Conservation (phyloP, 768 basidiomycete species). For the Inosperma sp. region DNA sequence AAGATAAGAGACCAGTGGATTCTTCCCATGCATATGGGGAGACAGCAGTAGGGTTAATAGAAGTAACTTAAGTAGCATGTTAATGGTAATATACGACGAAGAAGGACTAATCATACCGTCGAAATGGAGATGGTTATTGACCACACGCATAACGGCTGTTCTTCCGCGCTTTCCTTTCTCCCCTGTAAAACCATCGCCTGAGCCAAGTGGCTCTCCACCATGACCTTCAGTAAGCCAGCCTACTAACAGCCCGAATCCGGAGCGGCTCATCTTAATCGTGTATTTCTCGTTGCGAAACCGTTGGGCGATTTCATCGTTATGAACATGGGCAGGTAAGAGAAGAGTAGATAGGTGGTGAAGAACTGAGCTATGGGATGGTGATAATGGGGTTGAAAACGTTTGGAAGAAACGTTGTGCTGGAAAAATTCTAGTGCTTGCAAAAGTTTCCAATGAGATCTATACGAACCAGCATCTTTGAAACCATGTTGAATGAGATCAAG, state of each 20-base stretch:
- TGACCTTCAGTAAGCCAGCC: slow-evolving; percentile 96
- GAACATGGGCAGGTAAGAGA: slow-evolving; percentile 77
- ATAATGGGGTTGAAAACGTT: slow-evolving; percentile 64
- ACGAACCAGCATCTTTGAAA: slow-evolving; percentile 83
- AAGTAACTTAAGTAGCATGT: slow-evolving; percentile 49
- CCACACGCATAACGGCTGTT: slow-evolving; percentile 86
- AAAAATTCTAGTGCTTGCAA: slow-evolving; percentile 12
- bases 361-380: slow-evolving; percentile 58
- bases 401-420: slow-evolving; percentile 72
- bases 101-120: slow-evolving; percentile 58
- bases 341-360: slow-evolving; percentile 78
- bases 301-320: slow-evolving; percentile 76
- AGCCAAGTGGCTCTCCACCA: slow-evolving; percentile 79
- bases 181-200: slow-evolving; percentile 73
- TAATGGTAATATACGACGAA: slow-evolving; percentile 9
- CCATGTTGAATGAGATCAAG: slow-evolving; percentile 89
- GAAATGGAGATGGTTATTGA: slow-evolving; percentile 89
- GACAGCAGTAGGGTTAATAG: slow-evolving; percentile 60
- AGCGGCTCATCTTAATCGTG: slow-evolving; percentile 81
- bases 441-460: not conserved
- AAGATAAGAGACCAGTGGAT: slow-evolving; percentile 76
- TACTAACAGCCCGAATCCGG: slow-evolving; percentile 85
- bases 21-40: slow-evolving; percentile 75
- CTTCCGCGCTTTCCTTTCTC: slow-evolving; percentile 81
- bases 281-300: slow-evolving; percentile 90